Conservation (phyloP, 1,139 yeast genomes). For the Ogataea hybrid region DNA sequence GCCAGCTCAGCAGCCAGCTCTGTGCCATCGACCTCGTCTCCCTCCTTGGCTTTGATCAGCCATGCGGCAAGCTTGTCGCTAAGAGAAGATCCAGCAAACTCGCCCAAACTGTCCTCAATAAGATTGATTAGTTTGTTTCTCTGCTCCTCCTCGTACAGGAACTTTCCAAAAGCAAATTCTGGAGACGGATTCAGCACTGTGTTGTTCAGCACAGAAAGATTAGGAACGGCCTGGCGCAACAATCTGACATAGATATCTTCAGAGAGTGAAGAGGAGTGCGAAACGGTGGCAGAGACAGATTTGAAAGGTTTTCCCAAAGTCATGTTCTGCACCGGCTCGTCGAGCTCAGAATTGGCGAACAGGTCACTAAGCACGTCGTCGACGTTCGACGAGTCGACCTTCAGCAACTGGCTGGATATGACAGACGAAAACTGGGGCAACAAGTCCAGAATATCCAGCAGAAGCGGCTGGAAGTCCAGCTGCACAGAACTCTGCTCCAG, state of each 20-base stretch:
- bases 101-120: slow-evolving; percentile 47
- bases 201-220: slow-evolving; percentile 51
- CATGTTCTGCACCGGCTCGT: slow-evolving; percentile 61
- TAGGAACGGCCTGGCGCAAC: slow-evolving; percentile 58
- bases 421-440: slow-evolving; percentile 46
- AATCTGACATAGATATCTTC: slow-evolving; percentile 82
- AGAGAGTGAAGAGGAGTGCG: slow-evolving; percentile 36
- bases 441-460: slow-evolving; percentile 73
- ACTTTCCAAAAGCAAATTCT: slow-evolving; percentile 85
- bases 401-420: slow-evolving; percentile 60
- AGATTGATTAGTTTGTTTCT: slow-evolving; percentile 45
- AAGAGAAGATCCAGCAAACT: slow-evolving; percentile 38
- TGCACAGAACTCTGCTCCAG: slow-evolving; percentile 59
- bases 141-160: slow-evolving; percentile 54
- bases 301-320: slow-evolving; percentile 49
- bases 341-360: slow-evolving; percentile 49
- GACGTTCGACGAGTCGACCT: slow-evolving; percentile 43
- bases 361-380: slow-evolving; percentile 48
- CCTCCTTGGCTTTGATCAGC: slow-evolving; percentile 47
- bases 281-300: slow-evolving; percentile 10
- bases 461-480: slow-evolving; percentile 60
- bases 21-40: slow-evolving; percentile 28
- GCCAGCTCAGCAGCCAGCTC: slow-evolving; percentile 43
- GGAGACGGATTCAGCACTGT: slow-evolving; percentile 62
- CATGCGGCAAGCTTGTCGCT: slow-evolving; percentile 66